Evolutionary conservation across 73 alveolate species (phyloP).

Genomic region (Paramecium caudatum): DNA sequence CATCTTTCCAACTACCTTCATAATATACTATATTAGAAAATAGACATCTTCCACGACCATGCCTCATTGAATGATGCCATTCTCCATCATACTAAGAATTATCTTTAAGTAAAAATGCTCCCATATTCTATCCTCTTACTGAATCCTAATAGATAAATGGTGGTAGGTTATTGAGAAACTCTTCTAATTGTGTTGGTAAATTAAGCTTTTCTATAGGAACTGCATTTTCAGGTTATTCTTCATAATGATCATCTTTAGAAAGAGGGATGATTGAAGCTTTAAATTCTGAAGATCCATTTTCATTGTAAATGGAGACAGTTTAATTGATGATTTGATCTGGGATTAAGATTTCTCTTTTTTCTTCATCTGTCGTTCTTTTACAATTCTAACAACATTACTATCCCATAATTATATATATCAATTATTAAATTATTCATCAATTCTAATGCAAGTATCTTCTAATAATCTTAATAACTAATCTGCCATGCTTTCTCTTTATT

Average conservation of each 20-base stretch:
- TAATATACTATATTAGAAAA: neutral
- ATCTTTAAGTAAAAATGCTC: constrained; percentile 41
- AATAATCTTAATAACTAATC: constrained; percentile 22
- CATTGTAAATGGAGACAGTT: neutral
- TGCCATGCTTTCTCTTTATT: constrained; percentile 27
- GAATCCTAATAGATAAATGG: neutral
- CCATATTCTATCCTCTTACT: constrained; percentile 13
- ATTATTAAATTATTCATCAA: constrained; percentile 58
- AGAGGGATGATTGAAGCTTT: neutral
- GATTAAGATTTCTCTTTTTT: constrained; percentile 9
- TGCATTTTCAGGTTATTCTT: constrained; percentile 57
- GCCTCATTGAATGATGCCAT: constrained; percentile 36
- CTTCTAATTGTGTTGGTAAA: constrained; percentile 9
- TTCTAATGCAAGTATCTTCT: constrained; percentile 46
- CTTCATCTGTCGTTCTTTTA: neutral
- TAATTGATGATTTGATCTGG: constrained; percentile 14
- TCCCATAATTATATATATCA: neutral
- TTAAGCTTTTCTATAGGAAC: neutral
- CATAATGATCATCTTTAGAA: constrained; percentile 33
- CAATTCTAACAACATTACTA: neutral
- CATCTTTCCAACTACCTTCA: constrained; percentile 56
- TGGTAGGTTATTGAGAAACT: neutral
- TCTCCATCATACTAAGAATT: constrained; percentile 66
- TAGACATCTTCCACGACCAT: constrained; percentile 33
- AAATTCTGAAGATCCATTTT: neutral